Base-by-base conservation (phyloP, 2,329 filamentous ascomycete genomes). In the Ilyonectria sp. region DNA sequence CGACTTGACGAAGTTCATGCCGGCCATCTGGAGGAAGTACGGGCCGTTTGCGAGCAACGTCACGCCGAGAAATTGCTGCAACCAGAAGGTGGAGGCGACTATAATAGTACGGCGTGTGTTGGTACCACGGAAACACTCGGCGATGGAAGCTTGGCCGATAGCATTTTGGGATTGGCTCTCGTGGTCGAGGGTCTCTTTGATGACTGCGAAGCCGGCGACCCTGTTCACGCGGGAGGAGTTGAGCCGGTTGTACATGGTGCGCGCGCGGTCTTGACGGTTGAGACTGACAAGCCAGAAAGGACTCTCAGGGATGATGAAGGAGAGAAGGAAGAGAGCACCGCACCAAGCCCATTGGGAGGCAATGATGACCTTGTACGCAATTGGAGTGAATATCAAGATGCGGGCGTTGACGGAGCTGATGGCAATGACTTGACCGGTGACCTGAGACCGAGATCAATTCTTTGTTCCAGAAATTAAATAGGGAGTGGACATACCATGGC, bases 21-120 rank as follows among this genome's bases (percentile, higher is more conserved):
- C 53, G 19, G 53, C 53, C 35, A 40, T 37, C n/a, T 29, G 23
- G 23, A 57, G 29, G 33, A 57, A 57, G 40, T 57, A 57, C 9
- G 54, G 21, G 15, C 21, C 37, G 23, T 57, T 57, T 6, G 37
- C 40, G 13, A 57, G 13, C 3, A 57, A 21, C 10, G 54, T 44
- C 9, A 44, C 40, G 11, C 54, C 54, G 4, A 57, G 21, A 11
- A 44, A 23, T 15, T 57, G 54, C 37, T 31, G 37, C 33, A 57
- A 11, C 37, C 6, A 15, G 33, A 21, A 21, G 1, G 23, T 15
- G 8, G 17, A 47, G 23, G 26, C 40, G 23, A 57, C 26, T 33
- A 57, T 57, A 13, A 17, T 15, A 21, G 54, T 57, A 9, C 54
- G 54, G 8, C 54, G 37, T 9, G 17, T 17, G 31, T 57, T 33